These are phyloP conservation scores for Talaromyces sp. DNA, from an alignment of 2,329 filamentous ascomycete species.

Conservation along the genomic window DNA sequence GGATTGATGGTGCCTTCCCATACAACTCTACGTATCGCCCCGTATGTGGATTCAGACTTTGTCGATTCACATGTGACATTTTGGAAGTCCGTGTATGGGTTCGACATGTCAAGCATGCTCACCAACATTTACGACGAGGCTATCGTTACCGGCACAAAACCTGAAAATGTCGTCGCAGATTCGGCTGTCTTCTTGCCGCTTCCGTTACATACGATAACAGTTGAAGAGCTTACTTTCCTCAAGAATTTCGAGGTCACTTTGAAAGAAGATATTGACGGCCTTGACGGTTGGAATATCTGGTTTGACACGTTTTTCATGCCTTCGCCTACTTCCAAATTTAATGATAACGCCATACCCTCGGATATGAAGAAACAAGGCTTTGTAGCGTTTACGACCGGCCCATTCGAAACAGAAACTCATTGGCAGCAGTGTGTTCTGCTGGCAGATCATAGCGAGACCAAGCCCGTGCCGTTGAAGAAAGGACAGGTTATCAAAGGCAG, in stretches of 20 bases:
- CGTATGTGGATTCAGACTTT: slow-evolving; percentile 72
- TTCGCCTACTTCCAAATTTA: slow-evolving; percentile 46
- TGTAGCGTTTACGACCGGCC: slow-evolving; percentile 85
- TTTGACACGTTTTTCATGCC: slow-evolving; percentile 90
- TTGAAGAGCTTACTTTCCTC: slow-evolving; percentile 71
- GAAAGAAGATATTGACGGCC: slow-evolving; percentile 56
- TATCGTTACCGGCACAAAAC: slow-evolving; percentile 66
- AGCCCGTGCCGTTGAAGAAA: slow-evolving; percentile 45
- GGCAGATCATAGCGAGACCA: slow-evolving; percentile 54
- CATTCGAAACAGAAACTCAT: slow-evolving; percentile 71
- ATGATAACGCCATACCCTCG: slow-evolving; percentile 53
- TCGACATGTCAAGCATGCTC: slow-evolving; percentile 90
- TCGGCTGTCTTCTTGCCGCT: slow-evolving; percentile 67
- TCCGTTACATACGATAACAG: slow-evolving; percentile 67
- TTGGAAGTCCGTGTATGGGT: slow-evolving; percentile 92
- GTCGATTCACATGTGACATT: slow-evolving; percentile 73
- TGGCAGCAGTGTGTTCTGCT: slow-evolving; percentile 83
- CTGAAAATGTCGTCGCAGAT: slow-evolving; percentile 49
- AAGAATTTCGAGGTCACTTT: slow-evolving; percentile 62
- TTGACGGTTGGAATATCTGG: slow-evolving; percentile 91
- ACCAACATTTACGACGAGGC: slow-evolving; percentile 75
- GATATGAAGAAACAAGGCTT: slow-evolving; percentile 60
- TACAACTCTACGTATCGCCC: slow-evolving; percentile 76
- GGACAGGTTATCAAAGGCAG: slow-evolving; percentile 61
- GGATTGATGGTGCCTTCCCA: slow-evolving; percentile 86